A percentile compares a stretch with the other conserved stretches of the same genome.
Conservation (phyloP, 2,329 filamentous ascomycete genomes). For the Colletotrichum tanaceti region DNA sequence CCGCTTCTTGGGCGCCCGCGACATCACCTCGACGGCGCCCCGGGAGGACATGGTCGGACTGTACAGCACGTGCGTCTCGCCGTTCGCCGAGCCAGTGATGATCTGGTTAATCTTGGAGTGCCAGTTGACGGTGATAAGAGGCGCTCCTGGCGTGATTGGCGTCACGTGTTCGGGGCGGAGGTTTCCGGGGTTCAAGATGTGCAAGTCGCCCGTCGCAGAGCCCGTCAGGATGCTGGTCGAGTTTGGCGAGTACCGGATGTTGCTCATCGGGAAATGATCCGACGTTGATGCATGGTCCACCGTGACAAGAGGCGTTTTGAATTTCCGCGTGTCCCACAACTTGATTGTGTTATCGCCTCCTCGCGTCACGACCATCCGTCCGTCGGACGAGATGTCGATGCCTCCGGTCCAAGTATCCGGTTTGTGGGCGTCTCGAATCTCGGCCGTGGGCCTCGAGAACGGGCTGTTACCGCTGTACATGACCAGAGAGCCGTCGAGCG, state of each 20-base stretch:
- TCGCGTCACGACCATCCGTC: conserved; percentile 87
- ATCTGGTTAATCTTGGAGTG: conserved; percentile 97
- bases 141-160: conserved; percentile 84
- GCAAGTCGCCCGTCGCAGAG: conserved; percentile 84
- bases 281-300: conserved; percentile 85
- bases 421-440: conserved; percentile 85
- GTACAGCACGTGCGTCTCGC: conserved; percentile 90
- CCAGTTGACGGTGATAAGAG: conserved; percentile 89
- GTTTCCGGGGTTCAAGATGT: conserved; percentile 94
- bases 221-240: conserved; percentile 89
- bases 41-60: conserved; percentile 83
- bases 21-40: conserved; percentile 91
- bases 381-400: conserved; percentile 89
- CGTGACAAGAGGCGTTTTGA: conserved; percentile 87
- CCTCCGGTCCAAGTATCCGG: conserved; percentile 91
- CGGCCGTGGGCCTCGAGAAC: conserved; percentile 81
- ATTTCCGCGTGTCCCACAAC: conserved; percentile 96
- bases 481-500: conserved; percentile 87
- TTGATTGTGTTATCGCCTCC: conserved; percentile 95
- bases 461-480: conserved; percentile 95
- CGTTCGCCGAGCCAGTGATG: conserved; percentile 90
- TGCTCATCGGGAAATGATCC: conserved; percentile 83
- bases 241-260: conserved; percentile 89
- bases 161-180: conserved; percentile 86
- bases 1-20: conserved; percentile 90